Evolutionary conservation across 345 rosid genomes (phyloP).

Genomic region (Physaria fendleri): DNA sequence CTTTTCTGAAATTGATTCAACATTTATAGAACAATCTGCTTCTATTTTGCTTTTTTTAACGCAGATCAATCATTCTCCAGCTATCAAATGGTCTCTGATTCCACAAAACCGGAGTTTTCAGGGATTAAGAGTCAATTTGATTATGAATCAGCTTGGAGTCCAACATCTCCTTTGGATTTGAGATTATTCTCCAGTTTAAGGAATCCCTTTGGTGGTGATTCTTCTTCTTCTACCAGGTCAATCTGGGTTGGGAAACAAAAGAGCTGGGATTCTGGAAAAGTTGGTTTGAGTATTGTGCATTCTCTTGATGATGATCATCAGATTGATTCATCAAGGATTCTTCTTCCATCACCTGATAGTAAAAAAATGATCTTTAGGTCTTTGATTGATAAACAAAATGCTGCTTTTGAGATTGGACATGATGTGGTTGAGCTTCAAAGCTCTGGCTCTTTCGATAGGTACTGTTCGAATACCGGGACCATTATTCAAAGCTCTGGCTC

Average conservation of each 20-base stretch:
- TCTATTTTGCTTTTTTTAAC: too few relatives aligned
- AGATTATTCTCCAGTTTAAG: constrained; percentile 50
- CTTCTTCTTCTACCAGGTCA: constrained; percentile 29
- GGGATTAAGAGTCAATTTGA: constrained; percentile 40
- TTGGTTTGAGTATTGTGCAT: constrained; percentile 78
- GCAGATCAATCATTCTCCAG: constrained; percentile 41
- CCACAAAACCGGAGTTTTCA: constrained; percentile 18
- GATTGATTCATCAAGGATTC: constrained; percentile 19
- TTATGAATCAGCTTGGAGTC: constrained; percentile 70
- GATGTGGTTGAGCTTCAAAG: neutral
- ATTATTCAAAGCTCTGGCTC: too few relatives aligned
- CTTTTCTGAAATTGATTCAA: too few relatives aligned
- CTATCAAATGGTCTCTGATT: constrained; percentile 39
- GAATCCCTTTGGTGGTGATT: constrained; percentile 34
- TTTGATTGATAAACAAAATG: constrained; percentile 35
- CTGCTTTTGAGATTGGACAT: neutral
- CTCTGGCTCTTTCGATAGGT: too few relatives aligned
- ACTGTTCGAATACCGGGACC: too few relatives aligned
- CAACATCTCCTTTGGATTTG: constrained; percentile 84
- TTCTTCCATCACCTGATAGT: constrained; percentile 14
- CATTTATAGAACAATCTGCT: too few relatives aligned
- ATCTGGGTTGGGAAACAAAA: constrained; percentile 31
- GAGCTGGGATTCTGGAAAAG: constrained; percentile 77
- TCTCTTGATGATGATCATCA: constrained; percentile 48
- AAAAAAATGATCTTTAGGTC: constrained; percentile 60